Evolutionary conservation across 352 stramenopile species (phyloP), one percentile per base, ranked within the genome.

Genomic region (Peronosclerospora sorghi): DNA sequence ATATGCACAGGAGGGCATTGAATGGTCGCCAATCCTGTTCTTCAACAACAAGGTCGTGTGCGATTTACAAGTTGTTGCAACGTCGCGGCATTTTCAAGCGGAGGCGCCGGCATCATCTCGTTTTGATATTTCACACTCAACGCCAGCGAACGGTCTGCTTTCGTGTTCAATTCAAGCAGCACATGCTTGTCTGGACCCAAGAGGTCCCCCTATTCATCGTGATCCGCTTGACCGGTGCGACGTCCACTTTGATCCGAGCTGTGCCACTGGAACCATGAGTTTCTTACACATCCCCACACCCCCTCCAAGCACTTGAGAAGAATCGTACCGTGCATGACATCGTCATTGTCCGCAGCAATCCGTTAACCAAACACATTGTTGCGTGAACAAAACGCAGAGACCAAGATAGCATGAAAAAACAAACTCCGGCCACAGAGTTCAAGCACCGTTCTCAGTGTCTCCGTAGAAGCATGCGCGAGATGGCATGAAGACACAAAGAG

Each of bases 1-100:
- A 53, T 98, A 98, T 59, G 84, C 94, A 35, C 80, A 82, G 12
- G 95, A 99, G 67, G 87, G 87, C 9, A 95, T 97, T 48, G 71
- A 73, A 24, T 93, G 91, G 71, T 51, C 77, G 6, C 69, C 77
- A n/a, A 96, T 95, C 41, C 74, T 86, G 27, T 97, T 97, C 48
- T 86, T 90, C 43, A 95, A 97, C 62, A 97, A 94, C 65, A 84
- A 91, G 61, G 72, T 91, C 13, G 77, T 92, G 48, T 89, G 76
- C 34, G 77, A 90, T 42, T 37, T 0, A 51, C 51, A 19, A 90
- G 41, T 38, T 87, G 75, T 30, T 82, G 50, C 28, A 83, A 59
- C 5, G 60, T 67, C 0, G 54, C 56, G 13, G 53, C 38, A 20
- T 56, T 79, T 47, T 82, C 61, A 1, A 77, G 26, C 17, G 59